phyloP scores from a whole-genome alignment of 768 basidiomycete genomes.

The Megacollybia marginata region DNA sequence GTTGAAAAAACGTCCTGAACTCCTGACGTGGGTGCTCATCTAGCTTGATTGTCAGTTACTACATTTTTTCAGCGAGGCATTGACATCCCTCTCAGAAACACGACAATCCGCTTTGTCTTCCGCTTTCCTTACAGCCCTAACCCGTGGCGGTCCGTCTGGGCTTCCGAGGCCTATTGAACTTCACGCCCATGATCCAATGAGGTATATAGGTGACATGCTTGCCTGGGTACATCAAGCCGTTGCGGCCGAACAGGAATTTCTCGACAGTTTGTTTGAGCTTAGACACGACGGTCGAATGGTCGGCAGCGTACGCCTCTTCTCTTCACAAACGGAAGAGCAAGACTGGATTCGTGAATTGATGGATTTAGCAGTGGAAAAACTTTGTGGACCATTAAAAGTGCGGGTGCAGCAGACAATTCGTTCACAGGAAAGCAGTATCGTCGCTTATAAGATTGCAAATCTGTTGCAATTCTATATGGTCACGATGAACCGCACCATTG shows the following conservation, averaged over 20 bases:
- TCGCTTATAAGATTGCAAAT: conserved; percentile 89
- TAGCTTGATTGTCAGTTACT: not conserved
- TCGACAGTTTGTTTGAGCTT: conserved; percentile 80
- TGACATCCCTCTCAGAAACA: conserved; percentile 69
- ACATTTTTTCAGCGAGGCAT: conserved; percentile 44
- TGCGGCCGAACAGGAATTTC: conserved; percentile 90
- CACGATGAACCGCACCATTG: conserved; percentile 91
- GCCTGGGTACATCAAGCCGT: conserved; percentile 98
- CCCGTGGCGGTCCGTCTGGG: conserved; percentile 79
- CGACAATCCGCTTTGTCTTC: conserved; percentile 75
- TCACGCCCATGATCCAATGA: conserved; percentile 94
- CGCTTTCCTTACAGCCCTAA: conserved; percentile 83
- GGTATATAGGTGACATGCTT: conserved; percentile 97
- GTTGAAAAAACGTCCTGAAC: conserved; percentile 69
- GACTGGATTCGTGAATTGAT: conserved; percentile 75
- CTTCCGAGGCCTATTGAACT: conserved; percentile 91
- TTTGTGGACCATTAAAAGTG: conserved; percentile 88
- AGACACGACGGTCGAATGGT: conserved; percentile 66
- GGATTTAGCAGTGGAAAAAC: conserved; percentile 74
- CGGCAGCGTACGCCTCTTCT: conserved; percentile 54
- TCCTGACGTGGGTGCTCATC: conserved; percentile 51
- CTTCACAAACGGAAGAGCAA: conserved; percentile 54
- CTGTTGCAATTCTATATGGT: conserved; percentile 91
- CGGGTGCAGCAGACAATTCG: conserved; percentile 93
- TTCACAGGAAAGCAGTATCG: conserved; percentile 89